A percentile compares a stretch with the other conserved stretches of the same genome.
Evolutionary conservation across 116 monocot genomes (phyloP).

Genomic region (Cymodocea nodosa): DNA sequence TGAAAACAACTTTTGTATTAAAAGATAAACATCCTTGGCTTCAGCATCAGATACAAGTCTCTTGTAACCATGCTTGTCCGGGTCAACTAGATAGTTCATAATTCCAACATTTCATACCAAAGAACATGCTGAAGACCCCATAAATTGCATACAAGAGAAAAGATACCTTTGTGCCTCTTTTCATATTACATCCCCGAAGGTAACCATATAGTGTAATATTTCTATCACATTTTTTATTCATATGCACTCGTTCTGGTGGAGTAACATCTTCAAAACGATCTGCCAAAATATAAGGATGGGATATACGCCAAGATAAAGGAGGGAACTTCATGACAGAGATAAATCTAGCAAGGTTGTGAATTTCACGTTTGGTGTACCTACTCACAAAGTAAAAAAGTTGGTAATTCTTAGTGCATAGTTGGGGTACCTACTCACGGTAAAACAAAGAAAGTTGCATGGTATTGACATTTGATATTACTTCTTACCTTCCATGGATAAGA

Average conservation of each 20-base stretch:
- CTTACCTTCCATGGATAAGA: conserved; percentile 85
- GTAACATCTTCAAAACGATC: conserved; percentile 97
- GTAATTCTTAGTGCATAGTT: neutral
- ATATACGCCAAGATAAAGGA: conserved; percentile 73
- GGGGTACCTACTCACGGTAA: no score
- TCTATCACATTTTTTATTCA: conserved; percentile 81
- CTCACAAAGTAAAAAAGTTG: conserved; percentile 1
- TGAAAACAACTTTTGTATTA: no score
- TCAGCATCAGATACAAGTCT: no score
- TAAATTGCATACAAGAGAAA: neutral
- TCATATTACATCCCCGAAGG: conserved; percentile 94
- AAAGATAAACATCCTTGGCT: no score
- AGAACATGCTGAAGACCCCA: neutral
- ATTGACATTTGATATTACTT: no score
- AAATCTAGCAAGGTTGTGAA: conserved; percentile 93
- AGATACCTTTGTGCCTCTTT: conserved; percentile 65
- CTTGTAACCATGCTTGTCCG: no score
- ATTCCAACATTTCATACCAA: no score
- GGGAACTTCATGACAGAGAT: conserved; percentile 80
- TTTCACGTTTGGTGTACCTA: conserved; percentile 89
- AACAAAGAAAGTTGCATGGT: no score
- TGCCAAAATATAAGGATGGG: conserved; percentile 80
- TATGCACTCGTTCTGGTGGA: conserved; percentile 48
- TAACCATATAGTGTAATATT: conserved; percentile 95
- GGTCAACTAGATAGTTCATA: no score